Evolutionary conservation across 2,329 filamentous ascomycete species (phyloP).

Genomic region (Gnomoniopsis sp.): DNA sequence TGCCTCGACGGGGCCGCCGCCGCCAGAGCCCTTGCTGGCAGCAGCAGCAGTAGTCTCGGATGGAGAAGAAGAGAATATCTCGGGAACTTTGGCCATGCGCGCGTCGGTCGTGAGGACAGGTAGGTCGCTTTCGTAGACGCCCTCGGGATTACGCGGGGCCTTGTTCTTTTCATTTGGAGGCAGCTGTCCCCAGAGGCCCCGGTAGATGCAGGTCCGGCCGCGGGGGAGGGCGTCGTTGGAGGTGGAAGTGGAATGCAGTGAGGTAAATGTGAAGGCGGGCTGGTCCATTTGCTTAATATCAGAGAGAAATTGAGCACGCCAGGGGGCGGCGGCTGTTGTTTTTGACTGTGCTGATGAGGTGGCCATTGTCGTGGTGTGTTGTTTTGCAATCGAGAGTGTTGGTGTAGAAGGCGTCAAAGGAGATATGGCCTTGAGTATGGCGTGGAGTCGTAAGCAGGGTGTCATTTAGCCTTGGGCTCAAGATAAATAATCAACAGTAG

Average conservation of each 20-base stretch:
- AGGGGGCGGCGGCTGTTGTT: slow-evolving; percentile 46
- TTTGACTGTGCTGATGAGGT: slow-evolving; percentile 14
- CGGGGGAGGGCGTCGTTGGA: slow-evolving; percentile 47
- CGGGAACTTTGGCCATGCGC: slow-evolving; percentile 77
- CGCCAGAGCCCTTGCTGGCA: slow-evolving; percentile 46
- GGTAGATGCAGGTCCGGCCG: slow-evolving; percentile 77
- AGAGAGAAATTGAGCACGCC: slow-evolving; percentile 50
- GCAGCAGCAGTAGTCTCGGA: too few relatives aligned
- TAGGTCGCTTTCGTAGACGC: slow-evolving; percentile 69
- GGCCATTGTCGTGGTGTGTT: slow-evolving; percentile 23
- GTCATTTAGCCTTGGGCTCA: slow-evolving; percentile 1
- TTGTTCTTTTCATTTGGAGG: slow-evolving; percentile 68
- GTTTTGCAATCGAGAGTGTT: not conserved
- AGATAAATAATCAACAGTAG: not conserved
- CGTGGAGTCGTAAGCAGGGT: slow-evolving; percentile 1
- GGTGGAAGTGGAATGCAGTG: slow-evolving; percentile 36
- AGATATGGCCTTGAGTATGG: slow-evolving; percentile 7
- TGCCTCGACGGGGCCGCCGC: slow-evolving; percentile 73
- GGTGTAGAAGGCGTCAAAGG: not conserved
- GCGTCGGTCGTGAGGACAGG: slow-evolving; percentile 83
- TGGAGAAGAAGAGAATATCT: slow-evolving; percentile 56
- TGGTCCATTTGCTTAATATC: slow-evolving; percentile 45
- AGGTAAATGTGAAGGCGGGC: slow-evolving; percentile 50
- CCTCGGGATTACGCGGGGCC: slow-evolving; percentile 64
- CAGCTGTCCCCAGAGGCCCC: slow-evolving; percentile 77